phyloP scores from a whole-genome alignment of 257 asterid genomes.

The Nemophila menziesii region DNA sequence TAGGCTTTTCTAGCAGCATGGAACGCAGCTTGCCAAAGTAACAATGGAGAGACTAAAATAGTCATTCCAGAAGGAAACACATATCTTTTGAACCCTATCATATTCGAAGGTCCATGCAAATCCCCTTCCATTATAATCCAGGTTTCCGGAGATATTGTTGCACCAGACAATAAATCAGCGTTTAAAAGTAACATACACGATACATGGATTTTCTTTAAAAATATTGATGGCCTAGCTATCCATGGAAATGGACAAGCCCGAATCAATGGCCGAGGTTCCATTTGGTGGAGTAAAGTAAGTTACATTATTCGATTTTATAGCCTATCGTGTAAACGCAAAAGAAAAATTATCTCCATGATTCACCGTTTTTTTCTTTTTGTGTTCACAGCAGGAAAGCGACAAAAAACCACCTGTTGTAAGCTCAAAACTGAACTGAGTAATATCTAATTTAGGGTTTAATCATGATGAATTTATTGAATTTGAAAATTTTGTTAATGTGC shows the following conservation, averaged over 20 bases:
- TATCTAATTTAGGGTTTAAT: too few relatives aligned
- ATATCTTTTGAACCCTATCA: not conserved
- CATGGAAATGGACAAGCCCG: constrained; percentile 3
- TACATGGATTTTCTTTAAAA: not conserved
- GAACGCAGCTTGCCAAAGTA: not conserved
- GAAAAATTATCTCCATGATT: too few relatives aligned
- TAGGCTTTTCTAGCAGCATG: not conserved
- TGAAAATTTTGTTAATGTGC: not conserved
- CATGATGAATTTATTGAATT: too few relatives aligned
- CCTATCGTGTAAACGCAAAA: too few relatives aligned
- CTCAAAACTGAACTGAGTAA: too few relatives aligned
- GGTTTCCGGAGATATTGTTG: not conserved
- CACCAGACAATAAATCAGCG: not conserved
- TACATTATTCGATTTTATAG: not conserved
- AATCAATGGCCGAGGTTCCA: constrained; percentile 33
- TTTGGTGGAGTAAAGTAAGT: constrained; percentile 31
- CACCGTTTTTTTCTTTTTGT: too few relatives aligned
- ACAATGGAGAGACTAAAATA: not conserved
- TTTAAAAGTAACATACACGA: too few relatives aligned
- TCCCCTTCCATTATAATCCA: not conserved
- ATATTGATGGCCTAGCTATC: not conserved
- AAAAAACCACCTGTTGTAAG: too few relatives aligned
- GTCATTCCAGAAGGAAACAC: not conserved
- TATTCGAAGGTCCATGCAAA: not conserved
- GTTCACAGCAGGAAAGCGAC: too few relatives aligned